Evolutionary conservation across 2,329 filamentous ascomycete genomes (phyloP), one percentile per base, ranked within the genome.

Genomic region (Sphaceloma murrayae): DNA sequence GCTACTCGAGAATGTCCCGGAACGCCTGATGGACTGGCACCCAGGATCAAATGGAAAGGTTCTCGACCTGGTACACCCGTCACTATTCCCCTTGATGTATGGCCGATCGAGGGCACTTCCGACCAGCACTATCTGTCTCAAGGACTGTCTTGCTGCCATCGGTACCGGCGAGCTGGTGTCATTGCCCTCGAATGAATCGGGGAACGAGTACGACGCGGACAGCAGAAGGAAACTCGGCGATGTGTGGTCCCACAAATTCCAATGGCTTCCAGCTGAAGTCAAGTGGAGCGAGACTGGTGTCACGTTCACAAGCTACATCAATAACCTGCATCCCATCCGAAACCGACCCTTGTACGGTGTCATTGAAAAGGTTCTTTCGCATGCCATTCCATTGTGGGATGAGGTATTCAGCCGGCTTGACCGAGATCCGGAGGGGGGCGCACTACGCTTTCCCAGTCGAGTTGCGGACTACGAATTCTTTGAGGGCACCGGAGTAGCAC

Each of bases 11-110:
- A 57, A 71, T 13, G 64, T 73, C 1, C 68, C 71, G 0, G 68
- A 72, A 5, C 45, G 61, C 0, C 39, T 64, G 24, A 70, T 72
- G 49, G 78, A 81, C 56, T 83, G 72, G 69, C 75, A 82, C 56
- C 78, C 78, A 0, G 64, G 69, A 2, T 76, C 72, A 0, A 62
- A 75, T 22, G 58, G 63, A 1, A 69, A 68, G 48, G 76, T 83
- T 1, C 67, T 78, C 0, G 72, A 83, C 53, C 61, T 82, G 1
- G 68, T 82, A 4, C 71, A 82, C 50, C 77, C 78, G 1, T 82
- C 76, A 0, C 62, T 82, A 5, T 82, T 70, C 50, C 77, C 78
- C 0, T 57, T 82, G 0, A 55, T 75, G 1, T 77, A 75, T 51
- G 74, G 72, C 0, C 58, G 59, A 10, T 68, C 67, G 2, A 62